Base-by-base conservation (phyloP, 2,329 filamentous ascomycete genomes). In the Sclerotiophoma versabilis region DNA sequence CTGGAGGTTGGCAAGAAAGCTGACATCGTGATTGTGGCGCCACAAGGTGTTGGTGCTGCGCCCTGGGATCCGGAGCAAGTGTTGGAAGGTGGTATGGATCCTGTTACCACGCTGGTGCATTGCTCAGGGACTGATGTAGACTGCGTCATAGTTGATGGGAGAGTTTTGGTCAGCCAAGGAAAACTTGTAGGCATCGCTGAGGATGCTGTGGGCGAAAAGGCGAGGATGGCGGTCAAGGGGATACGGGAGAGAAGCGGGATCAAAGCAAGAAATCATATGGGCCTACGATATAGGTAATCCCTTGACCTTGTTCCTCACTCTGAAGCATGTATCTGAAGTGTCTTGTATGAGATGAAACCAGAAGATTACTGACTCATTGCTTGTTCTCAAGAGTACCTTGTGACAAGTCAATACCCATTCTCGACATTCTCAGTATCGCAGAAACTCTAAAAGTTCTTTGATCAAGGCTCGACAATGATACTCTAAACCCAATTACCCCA, bases 1-100 rank as follows among this genome's bases (percentile, higher is more conserved):
- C 41, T 79, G 15, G 75, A 77, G 48, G 58, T 74, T 5, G 76
- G 75, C 1, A 79, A 78, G 64, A 78, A 77, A 51, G 76, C 76
- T 0, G 76, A 79, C 50, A 71, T 79, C 32, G 75, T 78, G 1
- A 68, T 67, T 22, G 57, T 68, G 60, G 29, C 73, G 38, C 61
- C 69, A 2, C 64, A 68, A 12, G 70, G 70, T 0, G 63, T 75
- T 22, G 26, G 25, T 7, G 19, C 17, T 38, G 44, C 25, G 25
- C 44, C 44, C 2, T 48, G 44, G 34, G 44, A 48, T 39, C 19
- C 25, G 0, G 9, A 23, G 14, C 44, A 48, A 14, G 26, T 48
- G 17, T 14, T 32, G 15, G 19, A 30, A 4, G 44, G 44, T 5
- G 44, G 44, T 4, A 1, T 48, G 12, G 34, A 38, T 23, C 33